Evolutionary conservation across 148 eudicot genomes (phyloP).

Genomic region (Drosera capensis): DNA sequence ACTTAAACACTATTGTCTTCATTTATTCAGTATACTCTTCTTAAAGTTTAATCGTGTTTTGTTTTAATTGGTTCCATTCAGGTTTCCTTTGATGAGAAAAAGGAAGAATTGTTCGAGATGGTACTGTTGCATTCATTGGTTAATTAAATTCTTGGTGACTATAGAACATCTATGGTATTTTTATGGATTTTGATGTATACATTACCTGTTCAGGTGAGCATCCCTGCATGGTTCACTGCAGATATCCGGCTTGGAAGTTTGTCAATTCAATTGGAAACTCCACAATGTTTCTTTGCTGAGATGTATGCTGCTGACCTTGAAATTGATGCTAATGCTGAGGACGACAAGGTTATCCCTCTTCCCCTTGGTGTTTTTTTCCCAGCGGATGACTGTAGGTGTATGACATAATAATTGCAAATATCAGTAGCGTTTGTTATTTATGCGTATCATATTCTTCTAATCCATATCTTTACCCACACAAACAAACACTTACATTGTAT

Average conservation of each 20-base stretch:
- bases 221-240: conserved; percentile 90
- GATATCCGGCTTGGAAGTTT: conserved; percentile 92
- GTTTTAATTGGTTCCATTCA: conserved; percentile 12
- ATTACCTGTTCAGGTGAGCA: conserved; percentile 54
- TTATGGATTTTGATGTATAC: conserved; percentile 6
- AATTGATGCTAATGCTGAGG: conserved; percentile 76
- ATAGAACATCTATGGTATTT: not conserved
- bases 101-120: conserved; percentile 89
- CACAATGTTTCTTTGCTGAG: conserved; percentile 98
- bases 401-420: no score
- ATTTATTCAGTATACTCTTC: not conserved
- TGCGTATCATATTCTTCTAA: no score
- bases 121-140: conserved; percentile 15
- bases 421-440: no score
- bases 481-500: no score
- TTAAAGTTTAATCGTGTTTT: not conserved
- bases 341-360: conserved; percentile 99
- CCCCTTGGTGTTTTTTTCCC: no score
- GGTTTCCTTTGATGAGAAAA: conserved; percentile 86
- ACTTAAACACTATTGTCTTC: no score
- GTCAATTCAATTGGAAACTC: conserved; percentile 85
- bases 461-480: no score
- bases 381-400: no score
- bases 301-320: conserved; percentile 90
- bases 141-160: not conserved